Evolutionary conservation across 495 filamentous ascomycete species (phyloP), one percentile per base, ranked within the genome.

Genomic region (Parathielavia appendiculata): DNA sequence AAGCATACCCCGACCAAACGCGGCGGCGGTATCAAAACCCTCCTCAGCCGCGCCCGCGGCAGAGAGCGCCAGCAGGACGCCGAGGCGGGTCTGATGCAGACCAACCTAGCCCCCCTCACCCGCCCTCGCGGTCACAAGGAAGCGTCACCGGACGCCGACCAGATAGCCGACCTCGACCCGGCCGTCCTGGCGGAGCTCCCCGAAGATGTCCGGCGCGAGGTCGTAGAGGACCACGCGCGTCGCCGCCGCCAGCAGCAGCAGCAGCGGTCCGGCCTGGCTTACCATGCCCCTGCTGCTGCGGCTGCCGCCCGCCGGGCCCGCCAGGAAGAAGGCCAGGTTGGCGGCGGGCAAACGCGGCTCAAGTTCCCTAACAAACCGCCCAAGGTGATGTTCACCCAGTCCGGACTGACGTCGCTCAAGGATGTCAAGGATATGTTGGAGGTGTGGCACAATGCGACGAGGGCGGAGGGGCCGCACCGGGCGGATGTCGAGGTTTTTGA

Each of bases 161-260:
- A 47, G 46, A 41, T 58, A 36, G 68, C 75, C 9, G 80, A 81
- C 9, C 68, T 89, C 8, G 88, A 90, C 48, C 74, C 78, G 0
- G 83, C 83, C 7, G 91, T 93, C 71, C 83, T 96, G 35, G 83
- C 86, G 13, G 90, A 90, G 20, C 74, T 96, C 0, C 91, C 91
- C 0, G 85, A 88, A 54, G 88, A 95, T 51, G 80, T 96, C 49
- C 83, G 89, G 36, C 71, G 70, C 20, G 91, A 96, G 74, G 78
- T 96, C 14, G 68, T 95, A 10, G 83, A 79, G 7, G 85, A 96
- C 63, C 84, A 89, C 57, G 76, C 78, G 12, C 83, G 83, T 16
- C 72, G 77, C 1, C 77, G 78, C 12, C 83, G 83, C 13, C 72
- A 77, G 0, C 81, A 78, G 11, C 73, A 84, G 12, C 69, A 68